A percentile compares a stretch with the other conserved stretches of the same genome.
Evolutionary conservation across 139 green algal genomes (phyloP).

Genomic region (Spirogloea muscicola): DNA sequence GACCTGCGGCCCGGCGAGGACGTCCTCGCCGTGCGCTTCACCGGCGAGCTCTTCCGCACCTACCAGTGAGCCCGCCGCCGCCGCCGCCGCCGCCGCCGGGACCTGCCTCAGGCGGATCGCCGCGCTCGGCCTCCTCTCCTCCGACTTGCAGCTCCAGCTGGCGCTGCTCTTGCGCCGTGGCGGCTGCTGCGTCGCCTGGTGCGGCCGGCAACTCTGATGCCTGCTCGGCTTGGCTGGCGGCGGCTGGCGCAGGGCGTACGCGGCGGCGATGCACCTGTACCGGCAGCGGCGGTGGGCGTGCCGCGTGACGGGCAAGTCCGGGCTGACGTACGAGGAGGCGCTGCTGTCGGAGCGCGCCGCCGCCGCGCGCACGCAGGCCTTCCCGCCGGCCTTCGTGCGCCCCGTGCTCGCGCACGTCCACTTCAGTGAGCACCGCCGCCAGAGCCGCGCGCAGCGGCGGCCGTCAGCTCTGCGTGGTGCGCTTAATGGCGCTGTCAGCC

Average conservation of each 20-base stretch:
- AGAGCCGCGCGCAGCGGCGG: no score
- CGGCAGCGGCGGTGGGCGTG: slow-evolving; percentile 60
- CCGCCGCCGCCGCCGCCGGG: no score
- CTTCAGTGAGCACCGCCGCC: slow-evolving; percentile 43
- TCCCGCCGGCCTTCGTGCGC: slow-evolving; percentile 21
- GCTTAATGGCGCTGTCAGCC: no score
- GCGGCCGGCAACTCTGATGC: no score
- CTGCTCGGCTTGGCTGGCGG: no score
- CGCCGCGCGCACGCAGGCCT: slow-evolving; percentile 13
- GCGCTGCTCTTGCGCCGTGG: no score
- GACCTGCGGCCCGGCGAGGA: slow-evolving; percentile 23
- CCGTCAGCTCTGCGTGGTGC: no score
- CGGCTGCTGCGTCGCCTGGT: no score
- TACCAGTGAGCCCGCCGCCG: slow-evolving; percentile 65
- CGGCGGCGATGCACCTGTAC: slow-evolving; percentile 51
- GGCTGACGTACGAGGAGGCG: slow-evolving; percentile 71
- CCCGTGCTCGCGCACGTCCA: slow-evolving; percentile 44
- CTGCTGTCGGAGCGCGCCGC: slow-evolving; percentile 46
- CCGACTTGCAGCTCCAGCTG: no score
- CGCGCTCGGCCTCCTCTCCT: no score
- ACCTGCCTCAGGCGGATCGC: no score
- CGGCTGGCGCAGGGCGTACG: slow-evolving; percentile 21
- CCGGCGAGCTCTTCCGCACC: slow-evolving; percentile 59
- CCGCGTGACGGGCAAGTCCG: slow-evolving; percentile 49
- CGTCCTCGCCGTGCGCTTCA: slow-evolving; percentile 61